Percentiles rank a stretch among this genome's conserved stretches.
Evolutionary conservation across 2,329 filamentous ascomycete species (phyloP).

Genomic region (Aspergillus sp.): DNA sequence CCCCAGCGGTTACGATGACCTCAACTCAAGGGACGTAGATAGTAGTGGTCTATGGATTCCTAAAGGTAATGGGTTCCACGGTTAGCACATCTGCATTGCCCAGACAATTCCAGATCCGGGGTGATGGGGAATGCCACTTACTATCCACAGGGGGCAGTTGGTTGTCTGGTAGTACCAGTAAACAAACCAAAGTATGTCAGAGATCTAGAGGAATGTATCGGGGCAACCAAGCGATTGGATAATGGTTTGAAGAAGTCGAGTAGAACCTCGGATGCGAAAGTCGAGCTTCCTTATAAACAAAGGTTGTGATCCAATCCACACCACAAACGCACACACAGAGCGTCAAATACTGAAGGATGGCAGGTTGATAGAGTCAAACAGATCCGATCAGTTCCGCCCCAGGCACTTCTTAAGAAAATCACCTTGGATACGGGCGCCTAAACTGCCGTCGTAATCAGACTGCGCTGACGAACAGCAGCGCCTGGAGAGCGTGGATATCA

Average conservation of each 20-base stretch:
- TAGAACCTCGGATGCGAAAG: neutral
- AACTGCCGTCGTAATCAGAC: conserved; percentile 5
- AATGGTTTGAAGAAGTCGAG: neutral
- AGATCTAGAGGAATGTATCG: neutral
- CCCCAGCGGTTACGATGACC: conserved; percentile 2
- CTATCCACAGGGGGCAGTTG: neutral
- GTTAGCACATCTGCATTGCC: neutral
- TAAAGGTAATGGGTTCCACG: neutral
- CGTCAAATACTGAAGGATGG: neutral
- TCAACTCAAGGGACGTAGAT: neutral
- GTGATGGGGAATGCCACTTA: neutral
- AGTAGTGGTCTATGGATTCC: neutral
- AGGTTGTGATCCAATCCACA: conserved; percentile 6
- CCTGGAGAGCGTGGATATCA: conserved; percentile 14
- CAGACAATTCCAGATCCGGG: neutral
- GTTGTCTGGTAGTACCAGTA: neutral
- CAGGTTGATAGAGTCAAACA: neutral
- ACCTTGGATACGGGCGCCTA: conserved; percentile 14
- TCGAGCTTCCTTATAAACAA: conserved; percentile 11
- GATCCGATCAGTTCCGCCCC: neutral
- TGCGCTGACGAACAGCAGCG: conserved; percentile 10
- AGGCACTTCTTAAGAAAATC: conserved; percentile 1
- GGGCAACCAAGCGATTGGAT: too few species aligned
- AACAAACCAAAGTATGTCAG: conserved; percentile 1
- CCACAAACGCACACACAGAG: neutral